Conservation (phyloP, 192 early-diverging fungal genomes). For the Geranomyces variabilis region DNA sequence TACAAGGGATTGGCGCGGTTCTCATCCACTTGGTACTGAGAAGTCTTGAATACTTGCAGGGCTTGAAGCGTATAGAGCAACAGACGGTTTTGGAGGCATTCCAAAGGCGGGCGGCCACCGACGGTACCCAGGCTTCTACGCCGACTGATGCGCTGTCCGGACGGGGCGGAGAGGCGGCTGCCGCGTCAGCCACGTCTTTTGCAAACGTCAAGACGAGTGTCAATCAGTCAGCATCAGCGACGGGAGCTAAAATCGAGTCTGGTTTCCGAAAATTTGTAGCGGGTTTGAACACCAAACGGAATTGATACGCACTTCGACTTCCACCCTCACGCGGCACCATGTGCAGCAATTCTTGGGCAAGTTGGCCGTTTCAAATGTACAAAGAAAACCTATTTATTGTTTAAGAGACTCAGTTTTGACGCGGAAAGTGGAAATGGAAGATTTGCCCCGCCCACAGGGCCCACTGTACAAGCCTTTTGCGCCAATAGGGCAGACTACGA, state of each 20-base stretch:
- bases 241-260: slow-evolving; percentile 26
- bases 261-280: slow-evolving; percentile 38
- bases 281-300: slow-evolving; percentile 21
- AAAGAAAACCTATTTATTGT: no score
- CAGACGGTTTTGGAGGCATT: slow-evolving; percentile 43
- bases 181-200: slow-evolving; percentile 5
- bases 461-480: no score
- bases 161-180: not conserved
- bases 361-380: no score
- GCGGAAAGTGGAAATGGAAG: no score
- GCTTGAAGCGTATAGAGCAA: slow-evolving; percentile 48
- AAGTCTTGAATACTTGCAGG: slow-evolving; percentile 21
- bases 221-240: slow-evolving; percentile 15
- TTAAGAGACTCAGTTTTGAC: no score
- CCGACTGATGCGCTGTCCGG: not conserved
- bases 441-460: no score
- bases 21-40: not conserved
- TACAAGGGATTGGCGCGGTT: not conserved
- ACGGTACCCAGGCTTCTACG: not conserved
- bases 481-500: no score
- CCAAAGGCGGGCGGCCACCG: slow-evolving; percentile 31
- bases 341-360: not conserved
- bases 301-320: not conserved
- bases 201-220: slow-evolving; percentile 7
- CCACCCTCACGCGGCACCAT: not conserved